Evolutionary conservation across 345 rosid genomes (phyloP).

Genomic region (Eucalyptus urophylla): DNA sequence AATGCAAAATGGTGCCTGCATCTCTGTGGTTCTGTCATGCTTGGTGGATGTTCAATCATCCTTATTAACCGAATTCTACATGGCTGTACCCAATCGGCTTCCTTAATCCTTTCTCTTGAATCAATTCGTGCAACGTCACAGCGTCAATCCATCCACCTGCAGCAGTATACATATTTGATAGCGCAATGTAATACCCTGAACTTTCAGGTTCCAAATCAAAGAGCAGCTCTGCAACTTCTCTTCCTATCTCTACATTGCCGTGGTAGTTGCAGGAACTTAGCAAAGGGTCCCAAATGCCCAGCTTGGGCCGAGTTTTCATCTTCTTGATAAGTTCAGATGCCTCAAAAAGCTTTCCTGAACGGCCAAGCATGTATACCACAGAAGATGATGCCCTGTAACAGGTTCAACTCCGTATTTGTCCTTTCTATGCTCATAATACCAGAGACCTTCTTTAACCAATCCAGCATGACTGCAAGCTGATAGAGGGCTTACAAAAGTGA

Average conservation of each 20-base stretch:
- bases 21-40: background rate
- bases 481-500: constrained; percentile 31
- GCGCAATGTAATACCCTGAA: constrained; percentile 17
- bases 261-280: constrained; percentile 39
- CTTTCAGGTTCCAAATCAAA: constrained; percentile 50
- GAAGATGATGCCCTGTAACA: constrained; percentile 26
- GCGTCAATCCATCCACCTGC: background rate
- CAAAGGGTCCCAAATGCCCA: constrained; percentile 48
- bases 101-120: background rate
- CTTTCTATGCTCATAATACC: constrained; percentile 25
- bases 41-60: background rate
- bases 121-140: background rate
- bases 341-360: constrained; percentile 33
- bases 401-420: constrained; percentile 21
- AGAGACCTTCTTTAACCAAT: constrained; percentile 25
- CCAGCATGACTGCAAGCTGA: constrained; percentile 54
- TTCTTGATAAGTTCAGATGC: constrained; percentile 31
- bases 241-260: constrained; percentile 27
- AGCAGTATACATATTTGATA: constrained; percentile 15
- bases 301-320: constrained; percentile 7
- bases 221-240: constrained; percentile 34
- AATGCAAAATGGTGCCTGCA: background rate
- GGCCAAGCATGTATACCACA: constrained; percentile 44
- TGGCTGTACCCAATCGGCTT: background rate
- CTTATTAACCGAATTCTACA: background rate